Evolutionary conservation across 108 stramenopile genomes (phyloP), one percentile per base, ranked within the genome.

Genomic region (Cyclostephanos tholiformis): DNA sequence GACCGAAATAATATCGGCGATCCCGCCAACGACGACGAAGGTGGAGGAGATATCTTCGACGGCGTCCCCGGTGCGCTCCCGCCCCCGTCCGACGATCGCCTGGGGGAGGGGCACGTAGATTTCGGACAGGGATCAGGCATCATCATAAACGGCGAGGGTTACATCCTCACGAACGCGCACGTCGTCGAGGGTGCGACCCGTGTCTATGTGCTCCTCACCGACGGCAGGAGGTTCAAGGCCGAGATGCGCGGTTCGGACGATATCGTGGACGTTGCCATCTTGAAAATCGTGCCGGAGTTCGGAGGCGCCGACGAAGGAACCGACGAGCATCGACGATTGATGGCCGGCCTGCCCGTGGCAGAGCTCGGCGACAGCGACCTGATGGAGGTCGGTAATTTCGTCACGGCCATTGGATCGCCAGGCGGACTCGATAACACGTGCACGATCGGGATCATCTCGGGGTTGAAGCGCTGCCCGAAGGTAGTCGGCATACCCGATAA

Each of bases 361-460:
- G 72, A 89, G 36, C 67, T 93, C n/a, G 95, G 90, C 12, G 78
- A 96, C 65, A 89, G 86, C 56, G 93, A 93, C 59, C 38, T 65
- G 9, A 71, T 97, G 22, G 77, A 86, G 60, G 92, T 94, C 17
- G 96, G 96, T 13, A 77, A 89, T 62, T 86, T 94, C 72, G 94
- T 92, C 26, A 74, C 90, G 38, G 93, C 90, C 11, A 85, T 94
- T 32, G 88, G 57, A 20, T 36, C 67, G 23, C 96, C 96, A 17
- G 94, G 93, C 29, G 96, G 96, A 9, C 67, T 97, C 58, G 96
- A 95, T 68, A 93, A 93, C 65, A 94, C 96, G 2, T 94, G 93
- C 32, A 97, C 96, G 0, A 87, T 94, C 69, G 96, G 96, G 0
- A 95, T 97, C 26, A 80, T 97, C 32, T 89, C 88, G 19, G 89